Evolutionary conservation across 2,329 filamentous ascomycete genomes (phyloP).

Genomic region (Aspergillus sp.): DNA sequence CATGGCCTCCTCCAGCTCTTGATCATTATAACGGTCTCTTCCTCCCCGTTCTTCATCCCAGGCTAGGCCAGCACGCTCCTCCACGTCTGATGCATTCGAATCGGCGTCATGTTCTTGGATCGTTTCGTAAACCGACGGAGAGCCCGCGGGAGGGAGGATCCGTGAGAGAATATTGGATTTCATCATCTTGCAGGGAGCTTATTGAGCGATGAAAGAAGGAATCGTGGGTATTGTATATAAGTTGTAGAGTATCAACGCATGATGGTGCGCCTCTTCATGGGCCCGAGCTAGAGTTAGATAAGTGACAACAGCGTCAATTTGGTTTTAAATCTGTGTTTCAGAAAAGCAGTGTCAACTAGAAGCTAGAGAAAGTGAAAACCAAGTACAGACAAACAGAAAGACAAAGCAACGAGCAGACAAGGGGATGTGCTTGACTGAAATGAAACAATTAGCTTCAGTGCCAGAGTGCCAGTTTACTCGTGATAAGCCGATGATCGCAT

Average conservation of each 20-base stretch:
- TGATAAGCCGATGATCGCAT: background rate
- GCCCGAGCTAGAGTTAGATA: background rate
- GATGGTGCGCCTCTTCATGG: background rate
- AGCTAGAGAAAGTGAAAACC: background rate
- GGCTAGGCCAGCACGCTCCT: constrained; percentile 42
- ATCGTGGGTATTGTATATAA: background rate
- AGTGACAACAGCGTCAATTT: too few species aligned
- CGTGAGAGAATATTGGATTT: constrained; percentile 37
- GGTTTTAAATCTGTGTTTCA: too few species aligned
- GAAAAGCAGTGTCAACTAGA: background rate
- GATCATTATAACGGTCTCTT: constrained; percentile 47
- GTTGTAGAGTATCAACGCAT: constrained; percentile 7
- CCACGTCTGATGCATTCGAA: constrained; percentile 40
- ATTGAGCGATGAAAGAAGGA: background rate
- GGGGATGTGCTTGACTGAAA: too few species aligned
- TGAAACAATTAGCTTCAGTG: too few species aligned
- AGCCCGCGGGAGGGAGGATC: constrained; percentile 44
- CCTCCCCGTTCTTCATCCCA: constrained; percentile 44
- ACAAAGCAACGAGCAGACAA: background rate
- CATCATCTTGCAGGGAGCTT: constrained; percentile 28
- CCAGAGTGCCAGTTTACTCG: background rate
- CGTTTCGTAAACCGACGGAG: constrained; percentile 43
- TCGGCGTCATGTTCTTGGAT: constrained; percentile 41
- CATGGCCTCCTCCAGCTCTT: constrained; percentile 52
- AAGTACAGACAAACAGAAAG: background rate